Conservation (phyloP, 2,329 filamentous ascomycete genomes). For the Scedosporium dehoogii region DNA sequence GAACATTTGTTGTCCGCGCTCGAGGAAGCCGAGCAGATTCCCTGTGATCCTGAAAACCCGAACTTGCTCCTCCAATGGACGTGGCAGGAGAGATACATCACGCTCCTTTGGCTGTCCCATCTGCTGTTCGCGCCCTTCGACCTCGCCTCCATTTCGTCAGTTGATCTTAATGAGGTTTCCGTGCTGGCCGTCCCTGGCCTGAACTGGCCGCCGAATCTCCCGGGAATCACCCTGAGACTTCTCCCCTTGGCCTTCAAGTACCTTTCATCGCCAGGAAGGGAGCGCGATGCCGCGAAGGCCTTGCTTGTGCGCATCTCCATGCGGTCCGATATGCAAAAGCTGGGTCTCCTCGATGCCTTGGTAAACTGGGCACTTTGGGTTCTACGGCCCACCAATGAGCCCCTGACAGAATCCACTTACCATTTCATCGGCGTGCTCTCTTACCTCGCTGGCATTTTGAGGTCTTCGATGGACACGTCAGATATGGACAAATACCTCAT, state of each 20-base stretch:
- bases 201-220: constrained; percentile 48
- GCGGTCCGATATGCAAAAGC: constrained; percentile 75
- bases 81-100: constrained; percentile 86
- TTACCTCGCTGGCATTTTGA: constrained; percentile 66
- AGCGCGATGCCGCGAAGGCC: constrained; percentile 76
- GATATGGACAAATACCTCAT: constrained; percentile 61
- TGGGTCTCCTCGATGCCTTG: constrained; percentile 59
- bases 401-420: constrained; percentile 46
- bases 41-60: constrained; percentile 11
- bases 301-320: constrained; percentile 75
- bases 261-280: constrained; percentile 69
- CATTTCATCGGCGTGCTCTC: constrained; percentile 69
- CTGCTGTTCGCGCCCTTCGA: constrained; percentile 83
- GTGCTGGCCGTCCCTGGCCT: constrained; percentile 36
- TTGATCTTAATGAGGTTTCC: constrained; percentile 36
- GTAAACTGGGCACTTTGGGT: constrained; percentile 60
- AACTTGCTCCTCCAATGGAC: constrained; percentile 31
- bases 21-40: constrained; percentile 42
- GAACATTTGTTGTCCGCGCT: constrained; percentile 70
- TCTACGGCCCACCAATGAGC: constrained; percentile 33
- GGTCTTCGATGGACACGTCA: constrained; percentile 59
- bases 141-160: constrained; percentile 69
- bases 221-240: constrained; percentile 60
- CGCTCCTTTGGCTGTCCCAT: constrained; percentile 80
- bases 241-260: constrained; percentile 63